These are phyloP conservation scores for Lentinula boryana DNA, from an alignment of 768 basidiomycete species.

Conservation along the genomic window DNA sequence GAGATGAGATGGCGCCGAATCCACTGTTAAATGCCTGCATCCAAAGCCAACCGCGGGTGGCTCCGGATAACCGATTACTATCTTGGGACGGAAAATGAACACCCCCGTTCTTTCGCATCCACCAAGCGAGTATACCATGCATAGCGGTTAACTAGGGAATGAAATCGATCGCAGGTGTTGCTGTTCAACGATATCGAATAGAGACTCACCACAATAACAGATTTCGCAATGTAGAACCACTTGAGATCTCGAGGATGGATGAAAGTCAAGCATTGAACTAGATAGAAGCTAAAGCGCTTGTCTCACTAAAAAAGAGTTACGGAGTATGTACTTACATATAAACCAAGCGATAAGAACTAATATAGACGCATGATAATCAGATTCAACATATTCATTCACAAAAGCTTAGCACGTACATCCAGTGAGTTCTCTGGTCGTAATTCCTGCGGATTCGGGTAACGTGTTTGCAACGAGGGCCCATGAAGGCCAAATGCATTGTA, in stretches of 20 bases:
- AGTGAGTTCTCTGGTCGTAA: slow-evolving; percentile 8
- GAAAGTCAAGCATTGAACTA: slow-evolving; percentile 9
- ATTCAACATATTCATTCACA: not conserved
- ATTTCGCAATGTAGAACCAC: slow-evolving; percentile 9
- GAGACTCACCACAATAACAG: slow-evolving; percentile 6
- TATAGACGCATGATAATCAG: not conserved
- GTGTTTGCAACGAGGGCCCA: slow-evolving; percentile 8
- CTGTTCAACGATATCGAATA: not conserved
- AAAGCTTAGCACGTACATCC: slow-evolving; percentile 4
- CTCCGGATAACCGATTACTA: not conserved
- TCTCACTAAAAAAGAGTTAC: not conserved
- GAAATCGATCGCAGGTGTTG: not conserved
- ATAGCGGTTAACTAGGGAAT: slow-evolving; percentile 2
- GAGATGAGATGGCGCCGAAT: slow-evolving; percentile 7
- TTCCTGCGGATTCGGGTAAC: slow-evolving; percentile 6
- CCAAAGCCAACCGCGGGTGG: slow-evolving; percentile 5
- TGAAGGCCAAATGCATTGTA: slow-evolving; percentile 10
- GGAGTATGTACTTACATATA: slow-evolving; percentile 1
- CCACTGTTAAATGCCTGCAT: slow-evolving; percentile 10
- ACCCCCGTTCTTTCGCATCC: slow-evolving; percentile 8
- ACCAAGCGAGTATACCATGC: slow-evolving; percentile 10
- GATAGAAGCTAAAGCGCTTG: not conserved
- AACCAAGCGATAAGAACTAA: slow-evolving; percentile 10
- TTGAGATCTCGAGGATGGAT: slow-evolving; percentile 11
- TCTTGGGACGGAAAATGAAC: not conserved